A percentile compares a stretch with the other conserved stretches of the same genome.
Evolutionary conservation across 2,329 filamentous ascomycete genomes (phyloP).

Genomic region (Lasiodiplodia sp.): DNA sequence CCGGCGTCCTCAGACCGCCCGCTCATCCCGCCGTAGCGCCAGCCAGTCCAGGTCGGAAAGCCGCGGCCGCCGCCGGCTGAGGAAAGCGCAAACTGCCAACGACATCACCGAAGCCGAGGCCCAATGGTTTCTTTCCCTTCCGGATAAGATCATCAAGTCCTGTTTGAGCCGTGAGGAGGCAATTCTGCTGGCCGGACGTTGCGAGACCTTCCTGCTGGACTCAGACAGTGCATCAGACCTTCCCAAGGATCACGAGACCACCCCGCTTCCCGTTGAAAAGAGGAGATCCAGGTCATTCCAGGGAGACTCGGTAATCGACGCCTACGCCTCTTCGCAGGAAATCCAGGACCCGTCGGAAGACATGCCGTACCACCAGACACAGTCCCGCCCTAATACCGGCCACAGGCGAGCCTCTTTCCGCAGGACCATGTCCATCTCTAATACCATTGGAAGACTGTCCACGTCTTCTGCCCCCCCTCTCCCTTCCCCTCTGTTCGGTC

Average conservation of each 20-base stretch:
- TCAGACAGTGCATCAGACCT: constrained; percentile 33
- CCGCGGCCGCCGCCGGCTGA: constrained; percentile 39
- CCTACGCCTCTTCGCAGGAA: constrained; percentile 2
- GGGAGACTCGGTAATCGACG: constrained; percentile 17
- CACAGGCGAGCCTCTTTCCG: constrained; percentile 61
- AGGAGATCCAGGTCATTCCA: constrained; percentile 21
- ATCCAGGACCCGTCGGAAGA: constrained; percentile 6
- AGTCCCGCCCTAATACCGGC: constrained; percentile 26
- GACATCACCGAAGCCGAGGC: constrained; percentile 63
- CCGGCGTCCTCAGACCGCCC: constrained; percentile 19
- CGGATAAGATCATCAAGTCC: constrained; percentile 74
- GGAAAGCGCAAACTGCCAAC: constrained; percentile 45
- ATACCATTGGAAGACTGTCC: constrained; percentile 65
- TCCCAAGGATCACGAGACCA: constrained; percentile 10
- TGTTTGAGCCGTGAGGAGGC: constrained; percentile 78
- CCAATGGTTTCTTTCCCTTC: constrained; percentile 73
- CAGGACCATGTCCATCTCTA: constrained; percentile 75
- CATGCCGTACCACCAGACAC: neutral
- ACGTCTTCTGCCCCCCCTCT: constrained; percentile 54
- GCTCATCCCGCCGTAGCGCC: constrained; percentile 25
- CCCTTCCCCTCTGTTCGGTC: constrained; percentile 49
- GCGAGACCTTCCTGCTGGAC: constrained; percentile 48
- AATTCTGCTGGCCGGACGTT: constrained; percentile 63
- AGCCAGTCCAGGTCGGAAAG: constrained; percentile 26
- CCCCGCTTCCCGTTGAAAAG: constrained; percentile 11